These are phyloP conservation scores for Aspergillus flavus DNA, from an alignment of 2,329 filamentous ascomycete genomes.

Conservation along the genomic window DNA sequence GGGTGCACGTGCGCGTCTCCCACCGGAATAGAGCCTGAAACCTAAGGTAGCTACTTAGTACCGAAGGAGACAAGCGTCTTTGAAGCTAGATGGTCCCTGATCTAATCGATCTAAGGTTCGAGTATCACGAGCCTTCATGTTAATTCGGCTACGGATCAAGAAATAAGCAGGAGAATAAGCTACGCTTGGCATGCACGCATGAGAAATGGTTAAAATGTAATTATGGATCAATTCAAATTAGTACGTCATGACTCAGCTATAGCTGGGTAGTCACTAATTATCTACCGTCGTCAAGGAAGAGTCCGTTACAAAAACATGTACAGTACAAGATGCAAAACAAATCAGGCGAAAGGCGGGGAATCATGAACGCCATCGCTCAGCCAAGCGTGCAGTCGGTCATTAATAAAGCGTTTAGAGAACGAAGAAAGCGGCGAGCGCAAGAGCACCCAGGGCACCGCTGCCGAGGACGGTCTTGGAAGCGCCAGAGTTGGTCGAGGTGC, in stretches of 20 bases:
- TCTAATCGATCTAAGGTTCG: background rate
- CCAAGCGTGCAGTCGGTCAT: conserved; percentile 6
- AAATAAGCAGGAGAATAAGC: background rate
- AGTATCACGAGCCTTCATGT: background rate
- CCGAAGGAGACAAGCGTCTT: background rate
- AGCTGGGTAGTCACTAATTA: conserved; percentile 9
- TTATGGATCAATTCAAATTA: conserved; percentile 4
- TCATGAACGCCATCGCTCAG: conserved; percentile 7
- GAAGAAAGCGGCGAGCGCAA: conserved; percentile 47
- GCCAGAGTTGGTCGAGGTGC: conserved; percentile 25
- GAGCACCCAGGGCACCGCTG: conserved; percentile 39
- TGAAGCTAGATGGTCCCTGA: background rate
- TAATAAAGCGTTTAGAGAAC: conserved; percentile 35
- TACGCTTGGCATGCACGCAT: background rate
- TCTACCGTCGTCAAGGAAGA: conserved; percentile 11
- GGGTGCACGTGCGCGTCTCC: background rate
- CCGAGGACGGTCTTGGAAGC: conserved; percentile 35
- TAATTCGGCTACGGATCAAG: too few relatives aligned
- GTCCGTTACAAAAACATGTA: conserved; percentile 13
- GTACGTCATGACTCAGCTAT: conserved; percentile 4
- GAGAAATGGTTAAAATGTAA: background rate
- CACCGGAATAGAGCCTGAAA: background rate
- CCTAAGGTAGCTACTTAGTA: background rate
- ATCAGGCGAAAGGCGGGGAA: conserved; percentile 8
- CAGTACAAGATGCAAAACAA: conserved; percentile 17